Percentiles rank a stretch among this genome's conserved stretches.
Evolutionary conservation across 1,284 basidiomycete genomes (phyloP).

Genomic region (Austroboletus novae-zelandiae): DNA sequence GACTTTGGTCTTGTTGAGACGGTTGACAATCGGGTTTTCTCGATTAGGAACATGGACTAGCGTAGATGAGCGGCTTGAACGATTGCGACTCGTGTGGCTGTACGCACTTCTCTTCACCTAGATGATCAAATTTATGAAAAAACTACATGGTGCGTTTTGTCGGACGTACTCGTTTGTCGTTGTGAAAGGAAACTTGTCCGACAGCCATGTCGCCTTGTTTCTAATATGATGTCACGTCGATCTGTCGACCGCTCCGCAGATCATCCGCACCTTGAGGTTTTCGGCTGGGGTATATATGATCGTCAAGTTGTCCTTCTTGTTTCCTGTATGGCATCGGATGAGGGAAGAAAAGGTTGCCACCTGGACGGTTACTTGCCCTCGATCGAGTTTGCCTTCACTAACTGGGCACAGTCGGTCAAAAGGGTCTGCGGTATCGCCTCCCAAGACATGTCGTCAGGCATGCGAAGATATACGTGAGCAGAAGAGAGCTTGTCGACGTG

Average conservation of each 20-base stretch:
- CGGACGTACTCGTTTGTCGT: constrained; percentile 70
- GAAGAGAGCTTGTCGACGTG: constrained; percentile 91
- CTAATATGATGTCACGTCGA: constrained; percentile 37
- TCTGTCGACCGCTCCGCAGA: background rate
- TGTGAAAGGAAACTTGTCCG: constrained; percentile 93
- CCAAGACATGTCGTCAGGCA: constrained; percentile 81
- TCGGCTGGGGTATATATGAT: constrained; percentile 93
- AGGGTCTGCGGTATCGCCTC: constrained; percentile 81
- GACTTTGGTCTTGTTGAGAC: constrained; percentile 92
- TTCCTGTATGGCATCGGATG: constrained; percentile 53
- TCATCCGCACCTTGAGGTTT: constrained; percentile 74
- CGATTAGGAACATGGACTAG: constrained; percentile 76
- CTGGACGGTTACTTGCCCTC: constrained; percentile 60
- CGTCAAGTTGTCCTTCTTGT: constrained; percentile 93
- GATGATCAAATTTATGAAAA: background rate
- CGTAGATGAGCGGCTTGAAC: background rate
- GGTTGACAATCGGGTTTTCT: constrained; percentile 89
- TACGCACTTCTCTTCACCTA: constrained; percentile 76
- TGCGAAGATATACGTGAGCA: constrained; percentile 91
- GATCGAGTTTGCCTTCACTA: constrained; percentile 98
- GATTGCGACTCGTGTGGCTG: background rate
- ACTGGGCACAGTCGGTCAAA: constrained; percentile 85
- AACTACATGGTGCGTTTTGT: background rate
- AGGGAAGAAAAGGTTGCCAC: background rate
- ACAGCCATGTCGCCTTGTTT: constrained; percentile 98